Evolutionary conservation across 73 alveolate genomes (phyloP), one percentile per base, ranked within the genome.

Genomic region (Paramecium caudatum): DNA sequence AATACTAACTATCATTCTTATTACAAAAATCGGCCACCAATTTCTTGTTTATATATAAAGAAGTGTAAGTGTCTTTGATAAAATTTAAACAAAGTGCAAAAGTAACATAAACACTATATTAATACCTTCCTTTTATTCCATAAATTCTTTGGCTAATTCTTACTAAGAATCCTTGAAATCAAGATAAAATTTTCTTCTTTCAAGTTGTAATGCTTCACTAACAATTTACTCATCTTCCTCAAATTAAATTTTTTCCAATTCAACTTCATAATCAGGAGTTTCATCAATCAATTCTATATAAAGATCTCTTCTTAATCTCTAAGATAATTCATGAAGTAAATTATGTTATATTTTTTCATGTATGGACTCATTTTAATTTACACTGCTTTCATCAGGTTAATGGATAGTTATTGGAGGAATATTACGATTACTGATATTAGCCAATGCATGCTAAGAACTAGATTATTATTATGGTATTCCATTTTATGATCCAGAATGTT

Each of bases 241-340:
- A 74, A 74, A 74, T 39, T 1, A 74, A 15, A 74, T 37, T 41
- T 74, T 74, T 23, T 74, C 88, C 1, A 41, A 5, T 21, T 74
- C 88, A 41, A 74, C 19, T 45, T 74, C 88, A 43, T 74, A 74
- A 37, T 74, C 88, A 3, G 88, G 88, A 21, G 68, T 12, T 41
- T 74, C 88, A 19, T 74, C 88, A n/a, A 74, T 16, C 19, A 37
- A 21, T 21, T 74, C 88, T 0, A 74, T 45, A 37, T 74, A 41
- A 1, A 74, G 23, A 45, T 74, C 88, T 17, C 68, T 74, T 74
- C 88, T 74, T 74, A 74, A 74, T 74, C 32, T 74, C 43, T 74
- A 74, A 0, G 69, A 41, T 74, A 74, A 16, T 34, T 74, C 88
- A 12, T 27, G 17, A 4, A 74, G 10, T 4, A 74, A 13, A 41